These are phyloP conservation scores for Zygosaccharomyces pseudobailii DNA, from an alignment of 1,139 yeast genomes.

Conservation along the genomic window DNA sequence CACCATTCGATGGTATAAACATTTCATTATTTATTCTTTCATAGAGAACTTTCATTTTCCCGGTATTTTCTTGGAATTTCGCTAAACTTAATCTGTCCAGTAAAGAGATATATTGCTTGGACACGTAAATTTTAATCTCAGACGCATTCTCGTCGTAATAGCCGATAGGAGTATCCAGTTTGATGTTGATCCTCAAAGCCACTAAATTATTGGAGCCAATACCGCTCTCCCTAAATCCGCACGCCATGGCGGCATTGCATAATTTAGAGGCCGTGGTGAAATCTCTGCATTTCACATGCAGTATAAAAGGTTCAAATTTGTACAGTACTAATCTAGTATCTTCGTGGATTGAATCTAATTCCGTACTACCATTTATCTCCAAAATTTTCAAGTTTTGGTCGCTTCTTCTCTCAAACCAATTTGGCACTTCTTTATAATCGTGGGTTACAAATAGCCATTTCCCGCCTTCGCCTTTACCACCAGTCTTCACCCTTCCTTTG, in stretches of 20 bases:
- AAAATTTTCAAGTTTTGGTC: constrained; percentile 11
- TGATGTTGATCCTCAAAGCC: constrained; percentile 62
- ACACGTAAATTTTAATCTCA: constrained; percentile 42
- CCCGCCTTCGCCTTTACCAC: constrained; percentile 86
- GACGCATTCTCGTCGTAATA: constrained; percentile 37
- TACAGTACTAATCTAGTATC: constrained; percentile 50
- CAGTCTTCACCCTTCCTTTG: constrained; percentile 42
- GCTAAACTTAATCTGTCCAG: constrained; percentile 50
- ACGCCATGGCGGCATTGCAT: constrained; percentile 68
- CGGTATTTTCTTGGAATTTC: constrained; percentile 59
- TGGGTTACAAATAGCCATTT: constrained; percentile 83
- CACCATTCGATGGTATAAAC: neutral
- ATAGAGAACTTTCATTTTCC: constrained; percentile 48
- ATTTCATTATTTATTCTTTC: constrained; percentile 39
- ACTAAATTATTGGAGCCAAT: constrained; percentile 77
- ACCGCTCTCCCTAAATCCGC: constrained; percentile 86
- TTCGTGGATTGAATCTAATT: constrained; percentile 8
- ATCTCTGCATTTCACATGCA: constrained; percentile 76
- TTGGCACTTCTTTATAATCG: constrained; percentile 44
- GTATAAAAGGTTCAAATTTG: constrained; percentile 79
- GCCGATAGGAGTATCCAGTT: constrained; percentile 71
- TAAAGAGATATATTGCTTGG: constrained; percentile 44
- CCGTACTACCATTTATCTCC: neutral
- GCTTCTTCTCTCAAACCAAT: constrained; percentile 44
- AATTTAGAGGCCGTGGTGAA: constrained; percentile 53